Percentiles rank a stretch among this genome's conserved stretches.
phyloP scores from a whole-genome alignment of 257 asterid species.

The Solanum appendiculatum region DNA sequence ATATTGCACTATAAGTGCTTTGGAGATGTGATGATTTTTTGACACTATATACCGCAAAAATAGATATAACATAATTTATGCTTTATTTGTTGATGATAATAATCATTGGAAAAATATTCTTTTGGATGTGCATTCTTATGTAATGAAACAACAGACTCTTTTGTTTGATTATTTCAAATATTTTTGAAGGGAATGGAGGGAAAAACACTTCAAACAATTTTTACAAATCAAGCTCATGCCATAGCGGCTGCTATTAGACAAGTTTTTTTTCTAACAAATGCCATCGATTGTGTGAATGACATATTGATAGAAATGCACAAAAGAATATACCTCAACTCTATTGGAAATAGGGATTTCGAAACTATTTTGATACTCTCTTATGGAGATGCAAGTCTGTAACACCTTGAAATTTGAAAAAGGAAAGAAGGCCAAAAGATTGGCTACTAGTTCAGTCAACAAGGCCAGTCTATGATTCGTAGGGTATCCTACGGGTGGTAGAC shows the following conservation, averaged over 20 bases:
- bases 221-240: not conserved
- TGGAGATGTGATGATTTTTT: not conserved
- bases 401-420: too few relatives aligned
- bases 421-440: too few relatives aligned
- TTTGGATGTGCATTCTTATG: not conserved
- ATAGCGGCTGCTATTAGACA: not conserved
- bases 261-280: not conserved
- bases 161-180: not conserved
- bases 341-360: not conserved
- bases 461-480: too few relatives aligned
- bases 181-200: not conserved
- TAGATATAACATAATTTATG: not conserved
- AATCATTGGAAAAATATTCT: not conserved
- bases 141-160: not conserved
- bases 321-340: not conserved
- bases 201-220: not conserved
- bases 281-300: not conserved
- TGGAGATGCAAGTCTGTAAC: not conserved
- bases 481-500: too few relatives aligned
- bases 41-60: not conserved
- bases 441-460: too few relatives aligned
- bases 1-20: not conserved
- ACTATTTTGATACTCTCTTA: not conserved
- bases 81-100: constrained; percentile 1
- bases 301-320: not conserved